Base-by-base conservation (phyloP, 306 rosid species). In the Castanopsis chinensis region DNA sequence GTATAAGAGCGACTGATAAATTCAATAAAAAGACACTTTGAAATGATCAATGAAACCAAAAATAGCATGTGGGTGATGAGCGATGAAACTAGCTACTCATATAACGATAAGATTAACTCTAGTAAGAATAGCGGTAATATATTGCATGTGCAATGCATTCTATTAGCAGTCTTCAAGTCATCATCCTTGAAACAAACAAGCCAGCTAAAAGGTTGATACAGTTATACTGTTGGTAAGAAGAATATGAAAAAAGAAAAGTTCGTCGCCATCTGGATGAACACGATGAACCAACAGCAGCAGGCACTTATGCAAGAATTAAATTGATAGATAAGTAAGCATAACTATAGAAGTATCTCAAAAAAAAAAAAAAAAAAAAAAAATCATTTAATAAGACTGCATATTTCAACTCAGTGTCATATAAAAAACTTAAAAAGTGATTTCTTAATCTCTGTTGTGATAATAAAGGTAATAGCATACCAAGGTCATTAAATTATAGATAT, bases 71-170 rank as follows among this genome's bases (percentile, higher is more conserved):
- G 79, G 73, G 79, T 61, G 51, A 81, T 43, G 70, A 88, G 73
- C 81, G 82, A 82, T 30, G 75, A 83, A 79, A 30, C 76, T 51
- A 77, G 77, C 69, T 79, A 73, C 76, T 57, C 81, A 52, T 90
- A 89, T 87, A 82, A 81, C 83, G 65, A 68, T 67, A 80, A 71
- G 84, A 86, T 78, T 70, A 25, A 79, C 73, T 74, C 82, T 71
- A 35, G 35, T 73, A 51, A 74, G 78, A 81, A 84, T 52, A 72
- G 74, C 54, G 77, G 84, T 82, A 71, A 74, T 69, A 45, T 75
- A 83, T 68, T 76, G 70, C 54, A 61, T 52, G 76, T 67, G 68
- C 30, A 65, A 74, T 68, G 51, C 80, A 63, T 11, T 84, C 55
- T 9, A 41, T 35, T 41, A 59, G 52, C 19, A 20, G 60, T 75